Base-by-base conservation (phyloP, 495 filamentous ascomycete genomes). In the Hypoxylon subgilvum region DNA sequence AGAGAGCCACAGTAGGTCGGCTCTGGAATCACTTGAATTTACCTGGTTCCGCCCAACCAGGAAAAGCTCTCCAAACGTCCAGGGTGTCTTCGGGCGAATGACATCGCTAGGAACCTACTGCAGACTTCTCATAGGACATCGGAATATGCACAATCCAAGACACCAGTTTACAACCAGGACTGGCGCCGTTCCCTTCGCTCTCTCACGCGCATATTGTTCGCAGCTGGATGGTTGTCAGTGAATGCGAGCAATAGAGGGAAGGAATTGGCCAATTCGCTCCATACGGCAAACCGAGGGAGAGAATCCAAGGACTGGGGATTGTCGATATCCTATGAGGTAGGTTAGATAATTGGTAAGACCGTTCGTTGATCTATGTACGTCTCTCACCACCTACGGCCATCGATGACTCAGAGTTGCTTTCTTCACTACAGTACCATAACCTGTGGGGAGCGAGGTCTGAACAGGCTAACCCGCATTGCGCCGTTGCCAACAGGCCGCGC, bases 81-180 rank as follows among this genome's bases (percentile, higher is more conserved):
- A 52, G 67, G 58, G 31, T 59, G 7, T 25, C 44, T 40, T 48
- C 31, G 18, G 35, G 27, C 67, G 65, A 70, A 70, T 70, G 19
- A 47, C 55, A 52, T 70, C 52, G 32, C 56, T 17, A 34, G 62
- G 57, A 63, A 57, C 67, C 43, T 61, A 30, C 50, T 52, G 48
- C 57, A 17, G 46, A 45, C 34, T 52, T 63, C 67, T 61, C 53
- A 70, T 70, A 70, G 67, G 67, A 57, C 54, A 36, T 68, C 61
- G 30, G 61, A 54, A 66, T 68, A 66, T 70, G 67, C 67, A 63
- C 51, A 63, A 60, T 61, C 67, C 58, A 51, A 67, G 61, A 65
- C n/a, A n/a, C 65, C 55, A 54, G 54, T 52, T 59, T 64, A 59
- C 60, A 49, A 53, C 53, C 42, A 60, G 54, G 53, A 67, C 64